Percentiles rank a stretch among this genome's conserved stretches.
These are phyloP conservation scores for Panicum virgatum DNA, from an alignment of 202 grass and related monocot species.

Conservation along the genomic window DNA sequence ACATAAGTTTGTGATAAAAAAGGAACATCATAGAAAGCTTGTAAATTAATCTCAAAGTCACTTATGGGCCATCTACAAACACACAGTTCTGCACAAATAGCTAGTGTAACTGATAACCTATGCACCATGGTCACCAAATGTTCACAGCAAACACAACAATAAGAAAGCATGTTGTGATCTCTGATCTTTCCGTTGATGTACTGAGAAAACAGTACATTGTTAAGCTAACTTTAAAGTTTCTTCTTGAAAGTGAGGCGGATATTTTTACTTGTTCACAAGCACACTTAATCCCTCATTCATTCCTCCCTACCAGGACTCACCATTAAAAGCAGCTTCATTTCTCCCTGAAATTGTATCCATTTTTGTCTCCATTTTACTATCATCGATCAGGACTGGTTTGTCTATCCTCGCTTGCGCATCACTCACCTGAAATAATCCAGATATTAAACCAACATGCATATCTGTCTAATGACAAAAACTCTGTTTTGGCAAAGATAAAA, in stretches of 20 bases:
- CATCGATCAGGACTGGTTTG: slow-evolving; percentile 31
- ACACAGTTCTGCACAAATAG: not conserved
- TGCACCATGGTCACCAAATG: slow-evolving; percentile 21
- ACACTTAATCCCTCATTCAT: not conserved
- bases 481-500: slow-evolving; percentile 1
- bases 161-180: not conserved
- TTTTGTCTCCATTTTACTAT: slow-evolving; percentile 40
- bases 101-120: slow-evolving; percentile 11
- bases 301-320: slow-evolving; percentile 35
- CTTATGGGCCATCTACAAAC: slow-evolving; percentile 2
- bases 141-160: not conserved
- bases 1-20: slow-evolving; percentile 17
- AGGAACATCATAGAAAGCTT: not conserved
- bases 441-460: slow-evolving; percentile 31
- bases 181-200: not conserved
- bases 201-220: not conserved
- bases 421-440: slow-evolving; percentile 53
- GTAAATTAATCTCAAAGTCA: slow-evolving; percentile 23
- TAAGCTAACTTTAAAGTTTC: slow-evolving; percentile 2
- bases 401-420: slow-evolving; percentile 45
- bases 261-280: slow-evolving; percentile 14
- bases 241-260: slow-evolving; percentile 30
- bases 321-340: slow-evolving; percentile 40
- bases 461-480: not conserved
- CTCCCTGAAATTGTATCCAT: slow-evolving; percentile 47